Conservation (phyloP, 139 green algal species). For the Coccomyxa sp. region DNA sequence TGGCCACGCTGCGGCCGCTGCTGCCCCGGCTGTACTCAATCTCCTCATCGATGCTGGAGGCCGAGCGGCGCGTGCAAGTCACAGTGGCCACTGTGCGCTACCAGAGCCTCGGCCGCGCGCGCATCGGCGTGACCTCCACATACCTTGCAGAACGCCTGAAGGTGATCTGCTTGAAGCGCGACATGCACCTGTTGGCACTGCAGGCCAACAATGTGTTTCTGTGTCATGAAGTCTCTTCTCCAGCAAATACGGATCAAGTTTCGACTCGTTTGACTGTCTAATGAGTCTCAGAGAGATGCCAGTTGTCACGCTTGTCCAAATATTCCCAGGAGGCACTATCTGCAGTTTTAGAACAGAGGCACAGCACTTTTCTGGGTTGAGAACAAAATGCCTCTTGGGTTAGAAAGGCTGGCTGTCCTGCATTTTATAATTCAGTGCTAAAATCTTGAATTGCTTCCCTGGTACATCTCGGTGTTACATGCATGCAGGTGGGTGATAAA, state of each 20-base stretch:
- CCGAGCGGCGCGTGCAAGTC: conserved; percentile 26
- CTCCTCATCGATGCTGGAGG: conserved; percentile 49
- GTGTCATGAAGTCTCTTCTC: background rate
- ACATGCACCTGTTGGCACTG: background rate
- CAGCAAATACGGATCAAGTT: no score
- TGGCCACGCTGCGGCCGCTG: conserved; percentile 64
- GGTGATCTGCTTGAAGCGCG: conserved; percentile 19
- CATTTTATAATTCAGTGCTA: no score
- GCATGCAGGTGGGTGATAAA: conserved; percentile 30
- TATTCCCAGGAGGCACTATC: no score
- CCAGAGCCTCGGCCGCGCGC: conserved; percentile 30
- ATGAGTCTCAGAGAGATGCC: no score
- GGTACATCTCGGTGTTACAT: no score
- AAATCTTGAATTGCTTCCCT: no score
- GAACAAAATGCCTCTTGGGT: no score
- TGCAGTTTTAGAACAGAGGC: no score
- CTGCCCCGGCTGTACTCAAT: conserved; percentile 89
- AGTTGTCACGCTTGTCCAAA: no score
- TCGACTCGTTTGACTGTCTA: no score
- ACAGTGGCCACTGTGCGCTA: conserved; percentile 76
- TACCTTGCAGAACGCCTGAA: conserved; percentile 50
- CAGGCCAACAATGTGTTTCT: background rate
- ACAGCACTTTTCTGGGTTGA: no score
- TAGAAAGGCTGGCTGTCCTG: no score
- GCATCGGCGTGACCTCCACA: conserved; percentile 75